Percentiles rank a stretch among this genome's conserved stretches.
phyloP scores from a whole-genome alignment of 495 filamentous ascomycete species.

The Schizothecium vesticola region DNA sequence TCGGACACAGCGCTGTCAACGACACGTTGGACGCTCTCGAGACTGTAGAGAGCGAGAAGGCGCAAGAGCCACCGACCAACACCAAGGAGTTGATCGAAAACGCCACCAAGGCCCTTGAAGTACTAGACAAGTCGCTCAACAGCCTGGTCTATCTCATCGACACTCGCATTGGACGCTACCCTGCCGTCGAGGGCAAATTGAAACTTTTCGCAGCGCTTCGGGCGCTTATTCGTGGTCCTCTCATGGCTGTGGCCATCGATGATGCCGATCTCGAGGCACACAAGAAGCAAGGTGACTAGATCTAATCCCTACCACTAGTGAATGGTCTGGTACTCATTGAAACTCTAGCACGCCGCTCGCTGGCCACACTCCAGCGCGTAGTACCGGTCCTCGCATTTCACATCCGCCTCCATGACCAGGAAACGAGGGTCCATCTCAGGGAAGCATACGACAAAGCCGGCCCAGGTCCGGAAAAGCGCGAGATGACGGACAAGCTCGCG shows the following conservation, averaged over 20 bases:
- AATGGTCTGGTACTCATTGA: not conserved
- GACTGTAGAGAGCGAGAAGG: not conserved
- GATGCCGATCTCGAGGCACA: slow-evolving; percentile 2
- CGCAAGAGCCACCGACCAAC: not conserved
- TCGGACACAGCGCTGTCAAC: not conserved
- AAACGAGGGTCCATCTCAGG: not conserved
- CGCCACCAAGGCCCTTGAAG: not conserved
- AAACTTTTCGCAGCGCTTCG: not conserved
- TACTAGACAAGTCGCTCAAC: slow-evolving; percentile 1
- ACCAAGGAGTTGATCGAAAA: not conserved
- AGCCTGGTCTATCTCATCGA: slow-evolving; percentile 7
- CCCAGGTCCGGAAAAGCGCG: slow-evolving; percentile 4
- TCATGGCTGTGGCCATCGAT: slow-evolving; percentile 4
- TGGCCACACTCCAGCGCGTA: slow-evolving; percentile 4
- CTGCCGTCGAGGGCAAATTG: not conserved
- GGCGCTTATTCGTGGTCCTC: slow-evolving; percentile 2
- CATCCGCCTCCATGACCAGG: not conserved
- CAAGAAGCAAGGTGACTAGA: slow-evolving; percentile 11
- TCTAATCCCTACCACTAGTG: not conserved
- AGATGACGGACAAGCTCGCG: slow-evolving; percentile 15
- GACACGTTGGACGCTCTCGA: not conserved
- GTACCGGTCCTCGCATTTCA: slow-evolving; percentile 9
- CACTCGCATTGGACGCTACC: slow-evolving; percentile 8
- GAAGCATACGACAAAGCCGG: not conserved
- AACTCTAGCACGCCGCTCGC: slow-evolving; percentile 1